phyloP scores from a whole-genome alignment of 2,329 filamentous ascomycete species.

The Colletotrichum siamense region DNA sequence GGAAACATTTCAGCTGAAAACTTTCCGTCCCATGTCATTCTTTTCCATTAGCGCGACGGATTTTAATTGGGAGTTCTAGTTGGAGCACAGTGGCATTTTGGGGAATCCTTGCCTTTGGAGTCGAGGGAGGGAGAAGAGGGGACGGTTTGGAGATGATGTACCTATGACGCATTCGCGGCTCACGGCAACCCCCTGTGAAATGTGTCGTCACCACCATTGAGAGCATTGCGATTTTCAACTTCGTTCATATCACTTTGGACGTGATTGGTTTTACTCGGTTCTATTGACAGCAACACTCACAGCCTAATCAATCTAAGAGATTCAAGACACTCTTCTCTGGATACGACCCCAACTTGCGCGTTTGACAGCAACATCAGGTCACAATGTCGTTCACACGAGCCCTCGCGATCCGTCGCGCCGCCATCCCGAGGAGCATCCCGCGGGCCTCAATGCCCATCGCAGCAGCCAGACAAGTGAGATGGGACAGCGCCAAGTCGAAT shows the following conservation, averaged over 20 bases:
- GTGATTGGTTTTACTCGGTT: background rate
- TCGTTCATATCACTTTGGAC: background rate
- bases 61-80: background rate
- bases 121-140: background rate
- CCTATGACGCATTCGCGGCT: background rate
- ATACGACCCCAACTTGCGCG: fast-evolving
- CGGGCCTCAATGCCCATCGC: background rate
- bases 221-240: background rate
- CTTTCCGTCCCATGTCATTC: fast-evolving
- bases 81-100: background rate
- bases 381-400: background rate
- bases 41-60: fast-evolving
- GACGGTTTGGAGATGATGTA: background rate
- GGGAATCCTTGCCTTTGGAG: background rate
- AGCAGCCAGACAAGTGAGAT: background rate
- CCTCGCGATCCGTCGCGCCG: background rate
- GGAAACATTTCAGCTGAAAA: background rate
- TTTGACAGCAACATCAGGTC: background rate
- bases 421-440: background rate
- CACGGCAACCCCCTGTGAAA: background rate
- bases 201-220: background rate
- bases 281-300: no score
- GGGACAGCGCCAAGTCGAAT: background rate
- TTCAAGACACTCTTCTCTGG: fast-evolving
- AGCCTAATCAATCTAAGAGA: background rate